Percentiles rank a stretch among this genome's conserved stretches.
phyloP scores from a whole-genome alignment of 306 rosid species.

The Vachellia pachyceras region DNA sequence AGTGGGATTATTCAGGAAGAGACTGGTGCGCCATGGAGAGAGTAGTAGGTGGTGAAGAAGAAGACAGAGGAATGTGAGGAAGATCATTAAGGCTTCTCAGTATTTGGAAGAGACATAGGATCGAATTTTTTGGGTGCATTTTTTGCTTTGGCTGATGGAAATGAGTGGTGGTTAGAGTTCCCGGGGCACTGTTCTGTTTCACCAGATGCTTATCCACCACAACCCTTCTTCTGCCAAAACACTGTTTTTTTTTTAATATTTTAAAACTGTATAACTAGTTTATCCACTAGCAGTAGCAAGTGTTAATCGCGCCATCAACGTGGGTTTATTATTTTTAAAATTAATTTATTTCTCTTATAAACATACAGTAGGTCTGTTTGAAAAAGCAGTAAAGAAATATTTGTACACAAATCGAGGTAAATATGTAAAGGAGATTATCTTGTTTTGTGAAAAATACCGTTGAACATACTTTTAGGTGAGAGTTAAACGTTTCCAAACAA shows the following conservation, averaged over 20 bases:
- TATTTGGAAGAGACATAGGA: constrained; percentile 22
- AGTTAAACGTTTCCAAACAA: too few species aligned
- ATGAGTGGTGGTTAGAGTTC: constrained; percentile 52
- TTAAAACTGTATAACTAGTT: background rate
- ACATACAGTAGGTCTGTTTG: too few species aligned
- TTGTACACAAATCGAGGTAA: too few species aligned
- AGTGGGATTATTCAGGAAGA: background rate
- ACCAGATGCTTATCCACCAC: constrained; percentile 3
- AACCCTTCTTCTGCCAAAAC: background rate
- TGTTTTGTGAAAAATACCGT: too few species aligned
- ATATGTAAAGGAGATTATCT: too few species aligned
- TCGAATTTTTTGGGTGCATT: constrained; percentile 18
- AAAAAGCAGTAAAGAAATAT: too few species aligned
- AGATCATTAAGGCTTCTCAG: constrained; percentile 26
- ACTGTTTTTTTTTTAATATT: too few species aligned
- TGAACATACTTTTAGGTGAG: too few species aligned
- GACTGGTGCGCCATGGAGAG: background rate
- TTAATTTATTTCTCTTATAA: too few species aligned
- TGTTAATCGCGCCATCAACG: background rate
- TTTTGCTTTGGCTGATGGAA: constrained; percentile 29
- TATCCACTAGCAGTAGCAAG: background rate
- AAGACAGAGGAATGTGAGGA: constrained; percentile 16
- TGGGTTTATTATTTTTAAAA: too few species aligned
- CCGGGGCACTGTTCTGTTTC: background rate
- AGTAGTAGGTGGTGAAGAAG: constrained; percentile 15